phyloP scores from a whole-genome alignment of 345 rosid genomes.

The Euphorbia tirucalli region DNA sequence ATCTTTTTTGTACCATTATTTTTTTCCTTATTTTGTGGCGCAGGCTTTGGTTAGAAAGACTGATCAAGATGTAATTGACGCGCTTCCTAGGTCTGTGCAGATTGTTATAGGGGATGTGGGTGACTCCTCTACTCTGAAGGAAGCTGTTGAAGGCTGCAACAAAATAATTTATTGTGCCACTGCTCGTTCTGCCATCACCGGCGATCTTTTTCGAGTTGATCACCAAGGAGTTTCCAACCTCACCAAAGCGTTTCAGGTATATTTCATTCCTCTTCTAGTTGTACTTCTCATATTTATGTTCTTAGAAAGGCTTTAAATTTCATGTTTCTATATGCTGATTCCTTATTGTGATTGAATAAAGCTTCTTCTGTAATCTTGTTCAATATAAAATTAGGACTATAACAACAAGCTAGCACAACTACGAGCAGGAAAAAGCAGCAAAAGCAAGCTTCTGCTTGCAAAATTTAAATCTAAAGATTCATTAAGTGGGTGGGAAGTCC shows the following conservation, averaged over 20 bases:
- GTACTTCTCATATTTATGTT: background rate
- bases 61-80: conserved; percentile 62
- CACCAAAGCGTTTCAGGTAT: conserved; percentile 84
- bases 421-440: conserved; percentile 90
- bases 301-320: background rate
- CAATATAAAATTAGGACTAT: conserved; percentile 49
- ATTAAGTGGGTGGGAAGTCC: conserved; percentile 80
- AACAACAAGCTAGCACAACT: conserved; percentile 81
- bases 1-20: background rate
- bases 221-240: conserved; percentile 87
- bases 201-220: conserved; percentile 85
- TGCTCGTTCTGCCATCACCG: conserved; percentile 86
- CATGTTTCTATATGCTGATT: background rate
- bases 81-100: conserved; percentile 91
- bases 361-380: too few relatives aligned
- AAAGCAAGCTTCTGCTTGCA: conserved; percentile 87
- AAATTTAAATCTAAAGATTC: conserved; percentile 73
- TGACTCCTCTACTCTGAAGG: conserved; percentile 60
- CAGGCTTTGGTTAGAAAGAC: conserved; percentile 76
- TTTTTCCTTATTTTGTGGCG: background rate
- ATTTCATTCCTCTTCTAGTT: background rate
- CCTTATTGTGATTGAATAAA: too few relatives aligned
- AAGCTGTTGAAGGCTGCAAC: conserved; percentile 80
- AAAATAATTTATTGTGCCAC: conserved; percentile 94
- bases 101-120: conserved; percentile 85